Percentiles rank a stretch among this genome's conserved stretches.
Evolutionary conservation across 2,329 filamentous ascomycete genomes (phyloP).

Genomic region (Hirsutella thompsonii): DNA sequence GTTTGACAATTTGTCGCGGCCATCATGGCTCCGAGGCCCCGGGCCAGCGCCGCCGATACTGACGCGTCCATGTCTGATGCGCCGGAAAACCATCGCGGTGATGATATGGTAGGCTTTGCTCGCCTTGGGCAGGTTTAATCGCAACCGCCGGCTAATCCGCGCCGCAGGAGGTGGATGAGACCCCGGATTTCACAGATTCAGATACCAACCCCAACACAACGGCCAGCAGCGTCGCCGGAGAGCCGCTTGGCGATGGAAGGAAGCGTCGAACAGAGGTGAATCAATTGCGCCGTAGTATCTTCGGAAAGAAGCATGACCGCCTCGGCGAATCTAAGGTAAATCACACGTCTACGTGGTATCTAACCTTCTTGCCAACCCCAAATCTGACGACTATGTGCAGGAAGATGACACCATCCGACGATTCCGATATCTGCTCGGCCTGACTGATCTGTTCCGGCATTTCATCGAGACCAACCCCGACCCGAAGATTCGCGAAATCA

Average conservation of each 20-base stretch:
- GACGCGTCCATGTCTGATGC: slow-evolving; percentile 54
- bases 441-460: slow-evolving; percentile 95
- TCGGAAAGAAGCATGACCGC: slow-evolving; percentile 88
- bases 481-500: slow-evolving; percentile 85
- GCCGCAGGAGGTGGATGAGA: slow-evolving; percentile 48
- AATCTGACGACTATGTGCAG: slow-evolving; percentile 26
- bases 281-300: slow-evolving; percentile 79
- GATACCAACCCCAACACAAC: slow-evolving; percentile 57
- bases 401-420: slow-evolving; percentile 91
- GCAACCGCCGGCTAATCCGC: background rate
- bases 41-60: slow-evolving; percentile 38
- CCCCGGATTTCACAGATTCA: slow-evolving; percentile 53
- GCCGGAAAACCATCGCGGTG: slow-evolving; percentile 29
- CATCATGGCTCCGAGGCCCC: slow-evolving; percentile 42
- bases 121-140: background rate
- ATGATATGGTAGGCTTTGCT: slow-evolving; percentile 33
- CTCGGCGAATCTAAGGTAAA: slow-evolving; percentile 83
- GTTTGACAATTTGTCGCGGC: slow-evolving; percentile 14
- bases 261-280: slow-evolving; percentile 79
- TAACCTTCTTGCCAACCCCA: background rate
- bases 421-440: slow-evolving; percentile 86
- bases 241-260: slow-evolving; percentile 60
- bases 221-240: slow-evolving; percentile 77
- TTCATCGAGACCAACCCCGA: slow-evolving; percentile 98
- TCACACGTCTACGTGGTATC: slow-evolving; percentile 3